Evolutionary conservation across 2,329 filamentous ascomycete genomes (phyloP).

Genomic region (Iodosphaeria phyllophila): DNA sequence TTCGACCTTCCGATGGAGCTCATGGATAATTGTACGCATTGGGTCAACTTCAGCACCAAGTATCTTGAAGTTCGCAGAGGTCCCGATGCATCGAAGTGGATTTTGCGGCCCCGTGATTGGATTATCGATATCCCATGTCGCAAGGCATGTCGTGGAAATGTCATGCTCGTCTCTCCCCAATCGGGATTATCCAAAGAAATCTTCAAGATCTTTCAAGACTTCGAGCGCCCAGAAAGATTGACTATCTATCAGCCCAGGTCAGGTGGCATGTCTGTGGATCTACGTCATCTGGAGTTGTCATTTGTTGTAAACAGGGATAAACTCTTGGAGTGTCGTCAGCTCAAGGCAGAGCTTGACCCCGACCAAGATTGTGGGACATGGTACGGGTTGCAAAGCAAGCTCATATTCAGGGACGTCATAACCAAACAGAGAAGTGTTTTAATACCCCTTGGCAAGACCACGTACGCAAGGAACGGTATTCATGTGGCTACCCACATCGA

Average conservation of each 20-base stretch:
- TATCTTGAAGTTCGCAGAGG: conserved; percentile 30
- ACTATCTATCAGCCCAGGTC: conserved; percentile 24
- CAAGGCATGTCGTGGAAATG: conserved; percentile 6
- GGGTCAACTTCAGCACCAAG: conserved; percentile 27
- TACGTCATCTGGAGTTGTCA: conserved; percentile 30
- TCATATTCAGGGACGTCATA: conserved; percentile 31
- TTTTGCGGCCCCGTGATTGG: conserved; percentile 16
- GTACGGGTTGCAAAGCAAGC: conserved; percentile 38
- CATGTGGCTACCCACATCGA: no score
- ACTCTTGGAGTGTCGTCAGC: conserved; percentile 26
- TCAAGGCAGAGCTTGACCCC: conserved; percentile 31
- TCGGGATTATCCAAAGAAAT: conserved; percentile 21
- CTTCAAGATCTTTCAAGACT: conserved; percentile 24
- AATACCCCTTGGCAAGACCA: no score
- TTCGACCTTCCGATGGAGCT: conserved; percentile 34
- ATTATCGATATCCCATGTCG: conserved; percentile 11
- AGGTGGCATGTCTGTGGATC: conserved; percentile 21
- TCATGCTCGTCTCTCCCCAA: conserved; percentile 27
- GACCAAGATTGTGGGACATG: conserved; percentile 41
- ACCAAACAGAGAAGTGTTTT: no score
- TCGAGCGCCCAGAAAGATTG: conserved; percentile 25
- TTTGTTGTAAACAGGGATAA: conserved; percentile 28
- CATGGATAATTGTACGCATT: conserved; percentile 35
- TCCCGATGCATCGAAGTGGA: no score
- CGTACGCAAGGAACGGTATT: conserved; percentile 13